These are phyloP conservation scores for Ulota crispa DNA, from an alignment of 225 moss, liverwort and hornwort genomes.

Conservation along the genomic window DNA sequence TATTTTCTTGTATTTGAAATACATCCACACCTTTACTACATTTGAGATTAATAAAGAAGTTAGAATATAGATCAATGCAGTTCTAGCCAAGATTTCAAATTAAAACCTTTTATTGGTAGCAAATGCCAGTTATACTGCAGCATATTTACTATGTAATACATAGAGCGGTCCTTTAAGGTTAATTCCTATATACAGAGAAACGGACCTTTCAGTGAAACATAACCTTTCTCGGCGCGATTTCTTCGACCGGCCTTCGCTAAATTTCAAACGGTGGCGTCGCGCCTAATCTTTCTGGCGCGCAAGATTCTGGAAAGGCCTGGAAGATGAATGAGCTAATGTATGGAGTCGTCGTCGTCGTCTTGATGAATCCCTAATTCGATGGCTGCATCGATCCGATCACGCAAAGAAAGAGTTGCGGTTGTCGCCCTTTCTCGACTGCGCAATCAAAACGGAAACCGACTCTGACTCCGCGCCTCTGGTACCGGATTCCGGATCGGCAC, in stretches of 20 bases:
- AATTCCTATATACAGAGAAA: not conserved
- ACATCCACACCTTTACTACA: no score
- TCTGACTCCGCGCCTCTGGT: conserved; percentile 27
- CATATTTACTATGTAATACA: no score
- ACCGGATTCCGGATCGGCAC: conserved; percentile 19
- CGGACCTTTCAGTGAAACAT: not conserved
- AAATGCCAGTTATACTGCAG: no score
- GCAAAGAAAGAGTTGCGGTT: conserved; percentile 30
- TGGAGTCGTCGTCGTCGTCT: not conserved
- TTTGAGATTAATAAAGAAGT: no score
- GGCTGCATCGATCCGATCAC: conserved; percentile 11
- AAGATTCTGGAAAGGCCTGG: not conserved
- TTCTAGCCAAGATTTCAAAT: no score
- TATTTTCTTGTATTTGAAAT: no score
- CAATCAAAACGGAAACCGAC: conserved; percentile 29
- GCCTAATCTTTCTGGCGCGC: not conserved
- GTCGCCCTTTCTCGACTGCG: not conserved
- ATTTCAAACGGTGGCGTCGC: not conserved
- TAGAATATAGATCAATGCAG: no score
- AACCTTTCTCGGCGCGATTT: not conserved
- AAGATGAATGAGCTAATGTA: not conserved
- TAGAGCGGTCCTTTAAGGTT: no score
- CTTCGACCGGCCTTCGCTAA: not conserved
- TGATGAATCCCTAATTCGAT: not conserved
- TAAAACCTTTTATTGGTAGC: no score